Conservation (phyloP, 2,329 filamentous ascomycete species). For the Aciculosporium take region DNA sequence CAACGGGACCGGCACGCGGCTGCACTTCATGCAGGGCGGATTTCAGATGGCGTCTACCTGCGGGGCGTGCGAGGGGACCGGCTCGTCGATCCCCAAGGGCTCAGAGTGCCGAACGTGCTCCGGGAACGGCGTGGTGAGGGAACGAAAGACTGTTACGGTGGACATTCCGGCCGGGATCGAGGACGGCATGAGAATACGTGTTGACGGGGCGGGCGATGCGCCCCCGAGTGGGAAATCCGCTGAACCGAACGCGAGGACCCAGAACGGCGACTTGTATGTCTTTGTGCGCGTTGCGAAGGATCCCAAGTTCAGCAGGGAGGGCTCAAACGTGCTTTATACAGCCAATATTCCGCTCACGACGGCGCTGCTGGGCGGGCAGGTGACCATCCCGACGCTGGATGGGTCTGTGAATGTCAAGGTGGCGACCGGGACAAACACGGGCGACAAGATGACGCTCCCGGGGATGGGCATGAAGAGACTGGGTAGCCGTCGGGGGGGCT, state of each 20-base stretch:
- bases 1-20: conserved; percentile 70
- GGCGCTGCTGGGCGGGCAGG: conserved; percentile 80
- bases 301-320: conserved; percentile 73
- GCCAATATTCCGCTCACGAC: conserved; percentile 86
- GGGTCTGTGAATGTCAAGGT: conserved; percentile 84
- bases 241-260: conserved; percentile 46
- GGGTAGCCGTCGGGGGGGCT: conserved; percentile 47
- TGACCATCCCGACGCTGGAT: conserved; percentile 78
- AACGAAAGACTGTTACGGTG: conserved; percentile 69
- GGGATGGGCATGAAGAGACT: conserved; percentile 94
- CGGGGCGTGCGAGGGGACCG: conserved; percentile 63
- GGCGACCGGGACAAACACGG: conserved; percentile 78
- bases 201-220: conserved; percentile 77
- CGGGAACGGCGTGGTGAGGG: conserved; percentile 72
- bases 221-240: conserved; percentile 59
- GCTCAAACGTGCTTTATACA: conserved; percentile 85
- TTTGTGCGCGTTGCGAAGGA: conserved; percentile 82
- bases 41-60: conserved; percentile 96
- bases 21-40: conserved; percentile 80
- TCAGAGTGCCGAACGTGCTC: conserved; percentile 67
- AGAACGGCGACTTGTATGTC: conserved; percentile 80
- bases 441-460: conserved; percentile 75
- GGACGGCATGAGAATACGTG: conserved; percentile 82
- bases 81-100: conserved; percentile 60
- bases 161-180: conserved; percentile 94